phyloP scores from a whole-genome alignment of 768 basidiomycete species.

The Collybia sordida region DNA sequence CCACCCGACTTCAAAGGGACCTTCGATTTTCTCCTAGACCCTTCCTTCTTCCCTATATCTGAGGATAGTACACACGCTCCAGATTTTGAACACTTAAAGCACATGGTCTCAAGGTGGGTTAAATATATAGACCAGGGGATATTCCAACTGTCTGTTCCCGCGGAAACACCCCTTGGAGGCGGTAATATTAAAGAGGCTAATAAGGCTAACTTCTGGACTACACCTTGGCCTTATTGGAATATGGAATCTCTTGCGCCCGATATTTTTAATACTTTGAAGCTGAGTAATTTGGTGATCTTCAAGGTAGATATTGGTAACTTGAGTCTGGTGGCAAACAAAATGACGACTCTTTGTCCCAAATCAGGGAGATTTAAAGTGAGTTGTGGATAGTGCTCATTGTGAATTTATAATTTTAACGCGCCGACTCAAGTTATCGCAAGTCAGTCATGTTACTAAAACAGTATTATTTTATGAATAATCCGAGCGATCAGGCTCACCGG shows the following conservation, averaged over 20 bases:
- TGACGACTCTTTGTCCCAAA: background rate
- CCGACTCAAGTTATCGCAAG: constrained; percentile 72
- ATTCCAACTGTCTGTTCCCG: constrained; percentile 73
- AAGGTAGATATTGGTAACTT: constrained; percentile 48
- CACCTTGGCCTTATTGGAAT: constrained; percentile 75
- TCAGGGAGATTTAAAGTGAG: constrained; percentile 90
- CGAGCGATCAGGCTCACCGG: constrained; percentile 68
- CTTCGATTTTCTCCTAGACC: constrained; percentile 56
- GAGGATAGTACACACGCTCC: constrained; percentile 12
- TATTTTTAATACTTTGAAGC: constrained; percentile 50
- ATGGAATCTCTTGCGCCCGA: constrained; percentile 53
- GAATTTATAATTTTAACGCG: background rate
- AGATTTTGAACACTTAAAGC: constrained; percentile 41
- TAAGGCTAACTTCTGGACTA: constrained; percentile 67
- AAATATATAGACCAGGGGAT: constrained; percentile 64
- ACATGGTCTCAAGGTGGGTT: constrained; percentile 73
- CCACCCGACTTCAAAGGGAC: constrained; percentile 76
- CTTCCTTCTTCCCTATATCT: constrained; percentile 56
- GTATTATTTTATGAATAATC: background rate
- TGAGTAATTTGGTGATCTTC: constrained; percentile 76
- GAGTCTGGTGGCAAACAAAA: constrained; percentile 1
- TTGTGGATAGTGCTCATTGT: constrained; percentile 10
- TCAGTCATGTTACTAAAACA: constrained; percentile 31
- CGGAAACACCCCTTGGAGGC: constrained; percentile 54
- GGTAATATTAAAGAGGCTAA: constrained; percentile 18